These are phyloP conservation scores for Papiliotrema terrestris DNA, from an alignment of 1,284 basidiomycete species.

Conservation along the genomic window DNA sequence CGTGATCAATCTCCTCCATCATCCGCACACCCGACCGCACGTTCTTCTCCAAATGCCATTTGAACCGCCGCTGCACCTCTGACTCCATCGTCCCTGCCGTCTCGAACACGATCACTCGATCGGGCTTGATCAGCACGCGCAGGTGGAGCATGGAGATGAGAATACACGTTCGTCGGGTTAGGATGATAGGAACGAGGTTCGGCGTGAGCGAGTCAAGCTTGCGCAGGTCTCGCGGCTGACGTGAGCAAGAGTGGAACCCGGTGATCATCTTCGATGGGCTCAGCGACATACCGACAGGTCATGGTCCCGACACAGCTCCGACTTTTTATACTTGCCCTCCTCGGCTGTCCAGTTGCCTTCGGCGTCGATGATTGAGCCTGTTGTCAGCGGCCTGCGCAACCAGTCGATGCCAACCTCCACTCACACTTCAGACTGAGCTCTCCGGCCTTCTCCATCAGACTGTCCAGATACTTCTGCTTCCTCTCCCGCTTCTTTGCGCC, in stretches of 20 bases:
- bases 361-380: conserved; percentile 81
- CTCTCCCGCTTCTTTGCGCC: background rate
- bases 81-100: conserved; percentile 80
- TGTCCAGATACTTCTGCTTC: conserved; percentile 32
- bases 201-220: conserved; percentile 94
- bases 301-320: conserved; percentile 82
- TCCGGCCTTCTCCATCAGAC: conserved; percentile 48
- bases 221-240: conserved; percentile 86
- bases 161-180: conserved; percentile 82
- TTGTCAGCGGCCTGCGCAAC: background rate
- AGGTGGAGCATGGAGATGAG: conserved; percentile 93
- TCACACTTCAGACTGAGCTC: conserved; percentile 45
- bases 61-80: conserved; percentile 75
- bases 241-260: background rate
- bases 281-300: conserved; percentile 87
- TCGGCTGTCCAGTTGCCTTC: conserved; percentile 85
- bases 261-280: conserved; percentile 31
- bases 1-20: conserved; percentile 14
- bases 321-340: conserved; percentile 84
- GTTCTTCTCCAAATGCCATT: conserved; percentile 79
- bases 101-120: conserved; percentile 89
- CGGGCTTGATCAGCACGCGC: conserved; percentile 88
- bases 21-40: conserved; percentile 25
- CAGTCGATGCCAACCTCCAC: conserved; percentile 7
- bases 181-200: conserved; percentile 90